These are phyloP conservation scores for Neoboletus brunneissimus DNA, from an alignment of 768 basidiomycete species.

Conservation along the genomic window DNA sequence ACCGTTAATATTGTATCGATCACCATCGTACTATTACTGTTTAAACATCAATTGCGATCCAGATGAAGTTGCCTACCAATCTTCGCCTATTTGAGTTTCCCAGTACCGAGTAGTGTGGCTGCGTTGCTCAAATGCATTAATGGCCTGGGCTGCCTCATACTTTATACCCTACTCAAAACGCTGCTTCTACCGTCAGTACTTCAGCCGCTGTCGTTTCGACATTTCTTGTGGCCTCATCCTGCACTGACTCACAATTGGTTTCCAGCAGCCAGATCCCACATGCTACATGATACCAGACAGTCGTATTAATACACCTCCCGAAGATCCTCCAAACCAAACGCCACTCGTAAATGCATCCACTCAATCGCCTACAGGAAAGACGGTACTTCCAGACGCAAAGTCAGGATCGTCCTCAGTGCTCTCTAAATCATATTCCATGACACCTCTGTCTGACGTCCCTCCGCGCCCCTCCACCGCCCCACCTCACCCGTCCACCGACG, in stretches of 20 bases:
- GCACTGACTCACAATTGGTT: background rate
- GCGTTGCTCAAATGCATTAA: background rate
- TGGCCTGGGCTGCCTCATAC: background rate
- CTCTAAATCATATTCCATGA: slow-evolving; percentile 10
- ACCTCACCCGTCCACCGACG: slow-evolving; percentile 20
- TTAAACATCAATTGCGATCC: background rate
- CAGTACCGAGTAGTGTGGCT: background rate
- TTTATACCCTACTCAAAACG: background rate
- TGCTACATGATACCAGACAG: slow-evolving; percentile 32
- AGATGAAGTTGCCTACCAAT: background rate
- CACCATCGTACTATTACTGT: slow-evolving; percentile 1
- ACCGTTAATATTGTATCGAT: slow-evolving; percentile 10
- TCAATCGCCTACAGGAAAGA: slow-evolving; percentile 12
- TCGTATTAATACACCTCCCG: slow-evolving; percentile 6
- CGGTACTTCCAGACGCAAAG: slow-evolving; percentile 3
- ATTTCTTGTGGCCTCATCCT: background rate
- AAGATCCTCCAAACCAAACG: slow-evolving; percentile 11
- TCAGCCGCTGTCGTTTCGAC: background rate
- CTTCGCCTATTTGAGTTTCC: background rate
- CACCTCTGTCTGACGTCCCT: slow-evolving; percentile 12
- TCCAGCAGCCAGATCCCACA: slow-evolving; percentile 11
- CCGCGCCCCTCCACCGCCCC: slow-evolving; percentile 29
- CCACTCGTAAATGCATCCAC: slow-evolving; percentile 18
- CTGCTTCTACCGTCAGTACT: slow-evolving; percentile 4
- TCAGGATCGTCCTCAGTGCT: slow-evolving; percentile 2